Percentiles rank a stretch among this genome's conserved stretches.
These are phyloP conservation scores for Aspergillus homomorphus DNA, from an alignment of 495 filamentous ascomycete genomes.

Conservation along the genomic window DNA sequence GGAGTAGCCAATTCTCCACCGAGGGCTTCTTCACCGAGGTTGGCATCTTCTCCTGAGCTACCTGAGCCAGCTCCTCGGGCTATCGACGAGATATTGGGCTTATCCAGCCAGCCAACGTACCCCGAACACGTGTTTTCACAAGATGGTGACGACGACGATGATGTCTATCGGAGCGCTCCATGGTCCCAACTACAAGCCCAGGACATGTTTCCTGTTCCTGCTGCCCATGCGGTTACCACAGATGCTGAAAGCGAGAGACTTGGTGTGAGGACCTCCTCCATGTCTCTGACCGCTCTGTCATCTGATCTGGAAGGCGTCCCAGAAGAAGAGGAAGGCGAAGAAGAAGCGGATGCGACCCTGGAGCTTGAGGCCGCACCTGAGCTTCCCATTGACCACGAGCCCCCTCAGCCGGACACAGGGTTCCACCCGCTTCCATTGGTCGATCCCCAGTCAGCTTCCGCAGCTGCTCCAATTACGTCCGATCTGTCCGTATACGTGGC, in stretches of 20 bases:
- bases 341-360: conserved; percentile 58
- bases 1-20: conserved; percentile 32
- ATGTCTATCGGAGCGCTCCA: conserved; percentile 12
- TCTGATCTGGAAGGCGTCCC: conserved; percentile 64
- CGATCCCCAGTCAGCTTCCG: conserved; percentile 11
- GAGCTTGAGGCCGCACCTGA: conserved; percentile 30
- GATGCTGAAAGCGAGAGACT: conserved; percentile 46
- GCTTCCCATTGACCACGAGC: conserved; percentile 15
- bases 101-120: conserved; percentile 28
- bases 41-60: conserved; percentile 31
- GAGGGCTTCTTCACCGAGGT: conserved; percentile 26
- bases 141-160: conserved; percentile 24
- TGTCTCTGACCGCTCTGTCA: conserved; percentile 33
- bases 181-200: conserved; percentile 20
- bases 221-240: conserved; percentile 42
- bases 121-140: conserved; percentile 37
- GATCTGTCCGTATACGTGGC: conserved; percentile 33
- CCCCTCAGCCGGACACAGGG: conserved; percentile 22
- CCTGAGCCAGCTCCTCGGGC: conserved; percentile 40
- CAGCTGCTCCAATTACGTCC: conserved; percentile 16
- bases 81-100: conserved; percentile 45
- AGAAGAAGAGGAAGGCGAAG: conserved; percentile 63
- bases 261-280: conserved; percentile 40
- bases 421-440: conserved; percentile 10
- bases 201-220: conserved; percentile 17